Conservation (phyloP, 1,284 basidiomycete genomes). For the Cutaneotrichosporon mucoides region DNA sequence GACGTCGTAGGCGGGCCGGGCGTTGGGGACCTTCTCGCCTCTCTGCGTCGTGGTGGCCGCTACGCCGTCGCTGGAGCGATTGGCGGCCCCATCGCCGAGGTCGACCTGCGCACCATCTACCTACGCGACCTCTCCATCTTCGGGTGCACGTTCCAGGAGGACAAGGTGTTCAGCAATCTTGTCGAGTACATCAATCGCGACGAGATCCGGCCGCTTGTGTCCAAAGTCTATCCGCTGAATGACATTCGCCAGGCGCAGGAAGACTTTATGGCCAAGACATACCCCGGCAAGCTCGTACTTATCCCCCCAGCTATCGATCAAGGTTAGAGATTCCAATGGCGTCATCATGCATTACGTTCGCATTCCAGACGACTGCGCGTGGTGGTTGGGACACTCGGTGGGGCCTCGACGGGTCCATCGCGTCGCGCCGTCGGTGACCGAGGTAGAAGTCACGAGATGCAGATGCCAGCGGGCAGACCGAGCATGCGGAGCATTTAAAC, state of each 20-base stretch:
- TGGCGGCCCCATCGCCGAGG: conserved; percentile 1
- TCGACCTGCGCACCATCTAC: conserved; percentile 11
- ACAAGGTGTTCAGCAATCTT: conserved; percentile 1
- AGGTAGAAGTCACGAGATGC: too few species aligned
- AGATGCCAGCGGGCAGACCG: too few species aligned
- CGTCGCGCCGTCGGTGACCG: too few species aligned
- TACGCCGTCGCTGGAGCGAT: conserved; percentile 7
- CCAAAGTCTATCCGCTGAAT: neutral
- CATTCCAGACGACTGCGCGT: too few species aligned
- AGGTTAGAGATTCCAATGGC: too few species aligned
- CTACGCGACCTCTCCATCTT: conserved; percentile 5
- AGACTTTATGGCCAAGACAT: conserved; percentile 2
- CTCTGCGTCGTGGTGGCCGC: conserved; percentile 2
- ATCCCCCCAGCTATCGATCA: neutral
- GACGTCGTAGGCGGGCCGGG: conserved; percentile 1
- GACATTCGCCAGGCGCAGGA: conserved; percentile 3
- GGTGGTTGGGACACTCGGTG: too few species aligned
- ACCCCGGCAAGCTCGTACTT: conserved; percentile 6
- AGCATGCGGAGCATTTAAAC: too few species aligned
- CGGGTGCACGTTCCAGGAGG: conserved; percentile 8
- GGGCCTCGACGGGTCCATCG: too few species aligned
- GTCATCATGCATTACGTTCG: too few species aligned
- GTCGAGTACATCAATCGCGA: conserved; percentile 1
- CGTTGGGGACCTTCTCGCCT: neutral
- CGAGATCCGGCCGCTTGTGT: conserved; percentile 6